These are phyloP conservation scores for Skeletonema menzelii DNA, from an alignment of 108 stramenopile species.

Conservation along the genomic window DNA sequence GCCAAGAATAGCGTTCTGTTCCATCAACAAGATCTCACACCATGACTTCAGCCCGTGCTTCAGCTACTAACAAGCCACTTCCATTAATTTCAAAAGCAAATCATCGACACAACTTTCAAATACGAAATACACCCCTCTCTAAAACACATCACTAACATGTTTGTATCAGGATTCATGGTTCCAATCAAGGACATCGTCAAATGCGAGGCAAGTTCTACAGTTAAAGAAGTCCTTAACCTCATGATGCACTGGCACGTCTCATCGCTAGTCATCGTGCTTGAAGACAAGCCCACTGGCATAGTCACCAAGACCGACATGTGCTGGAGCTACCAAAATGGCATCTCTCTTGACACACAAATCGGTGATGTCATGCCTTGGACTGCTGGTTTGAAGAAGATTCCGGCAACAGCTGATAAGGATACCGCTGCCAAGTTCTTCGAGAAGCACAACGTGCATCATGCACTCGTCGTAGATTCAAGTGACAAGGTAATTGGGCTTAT, in stretches of 20 bases:
- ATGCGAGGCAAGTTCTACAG: slow-evolving; percentile 41
- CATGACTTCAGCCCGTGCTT: too few species aligned
- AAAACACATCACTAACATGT: slow-evolving; percentile 25
- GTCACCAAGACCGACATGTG: slow-evolving; percentile 66
- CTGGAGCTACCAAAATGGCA: slow-evolving; percentile 43
- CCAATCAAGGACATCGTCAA: slow-evolving; percentile 48
- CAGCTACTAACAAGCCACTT: neutral
- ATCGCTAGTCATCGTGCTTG: slow-evolving; percentile 44
- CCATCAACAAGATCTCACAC: neutral
- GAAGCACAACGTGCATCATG: slow-evolving; percentile 52
- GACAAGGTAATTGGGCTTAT: slow-evolving; percentile 52
- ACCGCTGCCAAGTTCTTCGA: slow-evolving; percentile 53
- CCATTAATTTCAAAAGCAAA: slow-evolving; percentile 1
- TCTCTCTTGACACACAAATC: slow-evolving; percentile 38
- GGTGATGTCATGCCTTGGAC: slow-evolving; percentile 59
- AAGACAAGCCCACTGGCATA: slow-evolving; percentile 49
- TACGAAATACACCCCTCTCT: neutral
- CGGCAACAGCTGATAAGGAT: slow-evolving; percentile 30
- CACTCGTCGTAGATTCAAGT: slow-evolving; percentile 43
- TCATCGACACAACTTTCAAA: neutral
- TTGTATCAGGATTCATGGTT: slow-evolving; percentile 56
- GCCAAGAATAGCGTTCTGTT: neutral
- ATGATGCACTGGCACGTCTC: slow-evolving; percentile 51
- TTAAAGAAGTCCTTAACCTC: slow-evolving; percentile 38
- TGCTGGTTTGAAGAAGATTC: slow-evolving; percentile 30